Evolutionary conservation across 75 land plant genomes (phyloP).

Genomic region (Picea glauca): DNA sequence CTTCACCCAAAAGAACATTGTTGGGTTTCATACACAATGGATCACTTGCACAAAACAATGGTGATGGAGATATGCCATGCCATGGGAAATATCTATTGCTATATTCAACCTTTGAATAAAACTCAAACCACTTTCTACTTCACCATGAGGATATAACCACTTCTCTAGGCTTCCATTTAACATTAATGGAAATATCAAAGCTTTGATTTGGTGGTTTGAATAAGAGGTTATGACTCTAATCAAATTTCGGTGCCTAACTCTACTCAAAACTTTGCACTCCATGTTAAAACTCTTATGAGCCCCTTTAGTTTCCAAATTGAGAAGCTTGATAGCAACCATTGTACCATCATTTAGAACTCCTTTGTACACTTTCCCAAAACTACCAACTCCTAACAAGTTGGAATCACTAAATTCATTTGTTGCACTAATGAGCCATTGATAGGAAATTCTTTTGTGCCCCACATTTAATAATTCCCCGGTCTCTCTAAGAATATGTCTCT

Average conservation of each 20-base stretch:
- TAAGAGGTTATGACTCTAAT: too few species aligned
- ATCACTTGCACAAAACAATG: constrained; percentile 50
- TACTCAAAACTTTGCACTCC: neutral
- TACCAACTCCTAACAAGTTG: constrained; percentile 29
- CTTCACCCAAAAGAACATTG: constrained; percentile 65
- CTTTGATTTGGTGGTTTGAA: constrained; percentile 29
- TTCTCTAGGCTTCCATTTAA: constrained; percentile 65
- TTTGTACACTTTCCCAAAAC: constrained; percentile 29
- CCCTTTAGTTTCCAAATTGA: neutral
- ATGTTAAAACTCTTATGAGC: neutral
- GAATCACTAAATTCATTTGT: constrained; percentile 13
- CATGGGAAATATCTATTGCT: constrained; percentile 37
- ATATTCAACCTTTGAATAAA: constrained; percentile 32
- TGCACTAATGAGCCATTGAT: neutral
- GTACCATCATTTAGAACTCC: constrained; percentile 26
- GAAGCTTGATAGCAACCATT: constrained; percentile 23
- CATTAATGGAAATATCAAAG: constrained; percentile 75
- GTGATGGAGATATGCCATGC: constrained; percentile 56
- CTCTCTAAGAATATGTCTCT: neutral
- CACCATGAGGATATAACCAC: constrained; percentile 23
- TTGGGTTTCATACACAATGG: constrained; percentile 74
- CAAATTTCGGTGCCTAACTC: neutral
- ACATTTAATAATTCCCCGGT: neutral
- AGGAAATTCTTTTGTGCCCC: constrained; percentile 2
- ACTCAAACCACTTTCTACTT: constrained; percentile 23